A percentile compares a stretch with the other conserved stretches of the same genome.
Evolutionary conservation across 495 filamentous ascomycete genomes (phyloP).

Genomic region (Acidomyces sp.): DNA sequence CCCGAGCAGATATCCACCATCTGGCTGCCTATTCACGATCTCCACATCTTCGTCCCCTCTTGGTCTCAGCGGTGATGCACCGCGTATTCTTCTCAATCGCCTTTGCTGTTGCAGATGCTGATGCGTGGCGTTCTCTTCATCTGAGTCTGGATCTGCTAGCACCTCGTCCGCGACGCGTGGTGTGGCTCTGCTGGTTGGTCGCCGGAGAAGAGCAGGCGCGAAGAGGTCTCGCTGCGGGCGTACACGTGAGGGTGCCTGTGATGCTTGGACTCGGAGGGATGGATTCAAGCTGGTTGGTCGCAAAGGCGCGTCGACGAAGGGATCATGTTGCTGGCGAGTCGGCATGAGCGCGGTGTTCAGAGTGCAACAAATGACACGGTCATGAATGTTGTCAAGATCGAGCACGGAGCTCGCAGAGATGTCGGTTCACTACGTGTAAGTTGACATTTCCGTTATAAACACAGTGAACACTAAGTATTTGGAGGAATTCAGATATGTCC

Average conservation of each 20-base stretch:
- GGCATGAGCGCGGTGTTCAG: too few species aligned
- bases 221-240: conserved; percentile 12
- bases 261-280: conserved; percentile 10
- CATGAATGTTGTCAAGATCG: too few species aligned
- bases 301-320: conserved; percentile 9
- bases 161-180: conserved; percentile 10
- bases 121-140: conserved; percentile 1
- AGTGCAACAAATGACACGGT: too few species aligned
- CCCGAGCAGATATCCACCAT: conserved; percentile 11
- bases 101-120: conserved; percentile 2
- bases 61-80: conserved; percentile 4
- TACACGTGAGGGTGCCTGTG: conserved; percentile 9
- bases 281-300: conserved; percentile 5
- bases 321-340: conserved; percentile 9
- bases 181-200: conserved; percentile 6
- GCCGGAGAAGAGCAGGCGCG: conserved; percentile 8
- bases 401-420: too few species aligned
- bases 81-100: not conserved
- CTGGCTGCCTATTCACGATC: conserved; percentile 13
- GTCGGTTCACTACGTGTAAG: too few species aligned
- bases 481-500: too few species aligned
- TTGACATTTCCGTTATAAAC: too few species aligned
- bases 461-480: too few species aligned
- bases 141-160: conserved; percentile 12
- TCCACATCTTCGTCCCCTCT: conserved; percentile 9